Conservation (phyloP, 805 yeast genomes). For the Metschnikowia reukaufii region DNA sequence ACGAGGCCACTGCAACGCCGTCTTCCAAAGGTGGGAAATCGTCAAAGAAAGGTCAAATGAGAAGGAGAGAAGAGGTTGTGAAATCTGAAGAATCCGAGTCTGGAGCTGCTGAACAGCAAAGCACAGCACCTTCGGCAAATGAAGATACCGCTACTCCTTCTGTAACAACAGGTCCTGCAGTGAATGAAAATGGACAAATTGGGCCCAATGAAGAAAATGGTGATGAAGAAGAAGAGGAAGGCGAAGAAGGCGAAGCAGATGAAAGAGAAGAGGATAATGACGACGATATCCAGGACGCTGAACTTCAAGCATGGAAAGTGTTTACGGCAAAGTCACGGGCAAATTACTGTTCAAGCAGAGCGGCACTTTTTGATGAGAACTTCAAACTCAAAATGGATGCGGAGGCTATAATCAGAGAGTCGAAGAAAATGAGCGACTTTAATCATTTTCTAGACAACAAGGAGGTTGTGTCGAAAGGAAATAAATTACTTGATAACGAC, state of each 20-base stretch:
- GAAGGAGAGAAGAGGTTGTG: constrained; percentile 36
- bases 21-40: constrained; percentile 31
- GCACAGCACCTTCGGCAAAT: constrained; percentile 7
- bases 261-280: constrained; percentile 37
- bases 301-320: constrained; percentile 80
- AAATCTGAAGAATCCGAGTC: constrained; percentile 26
- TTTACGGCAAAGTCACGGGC: constrained; percentile 78
- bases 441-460: constrained; percentile 43
- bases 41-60: constrained; percentile 42
- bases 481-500: constrained; percentile 51
- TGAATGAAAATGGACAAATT: constrained; percentile 13
- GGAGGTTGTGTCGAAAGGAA: constrained; percentile 43
- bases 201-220: constrained; percentile 27
- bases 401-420: constrained; percentile 65
- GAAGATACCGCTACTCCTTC: constrained; percentile 18
- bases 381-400: constrained; percentile 62
- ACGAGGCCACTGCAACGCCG: constrained; percentile 25
- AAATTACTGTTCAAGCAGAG: constrained; percentile 66
- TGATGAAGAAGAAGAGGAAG: constrained; percentile 47
- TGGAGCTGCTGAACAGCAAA: neutral
- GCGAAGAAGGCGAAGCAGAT: constrained; percentile 36
- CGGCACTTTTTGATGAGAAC: constrained; percentile 60
- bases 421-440: constrained; percentile 66
- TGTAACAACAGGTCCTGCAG: constrained; percentile 8
- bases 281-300: constrained; percentile 71